Evolutionary conservation across 129 eudicot genomes (phyloP).

Genomic region (Artemisia annua): DNA sequence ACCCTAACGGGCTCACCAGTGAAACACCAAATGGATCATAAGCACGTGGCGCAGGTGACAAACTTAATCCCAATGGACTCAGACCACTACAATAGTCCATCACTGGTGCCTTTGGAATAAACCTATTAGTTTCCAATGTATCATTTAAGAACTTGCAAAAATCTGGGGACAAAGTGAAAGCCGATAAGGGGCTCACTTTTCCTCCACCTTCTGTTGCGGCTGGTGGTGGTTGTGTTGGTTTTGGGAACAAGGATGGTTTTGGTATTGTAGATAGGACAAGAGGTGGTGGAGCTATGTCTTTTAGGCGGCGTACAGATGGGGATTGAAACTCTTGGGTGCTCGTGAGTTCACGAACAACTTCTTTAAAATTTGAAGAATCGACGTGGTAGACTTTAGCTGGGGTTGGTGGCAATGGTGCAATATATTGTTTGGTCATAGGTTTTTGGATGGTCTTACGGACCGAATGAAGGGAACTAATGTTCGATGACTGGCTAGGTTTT

Average conservation of each 20-base stretch:
- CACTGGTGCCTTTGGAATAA: conserved; percentile 25
- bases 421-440: conserved; percentile 47
- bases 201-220: conserved; percentile 23
- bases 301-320: conserved; percentile 33
- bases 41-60: conserved; percentile 33
- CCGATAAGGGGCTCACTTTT: conserved; percentile 16
- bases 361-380: conserved; percentile 51
- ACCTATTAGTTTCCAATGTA: conserved; percentile 31
- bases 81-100: conserved; percentile 23
- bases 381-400: conserved; percentile 71
- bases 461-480: conserved; percentile 40
- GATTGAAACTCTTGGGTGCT: conserved; percentile 43
- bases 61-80: conserved; percentile 44
- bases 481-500: conserved; percentile 20
- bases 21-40: conserved; percentile 18
- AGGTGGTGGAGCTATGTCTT: conserved; percentile 59
- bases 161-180: conserved; percentile 30
- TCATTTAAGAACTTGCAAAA: conserved; percentile 40
- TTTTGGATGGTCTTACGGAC: conserved; percentile 40
- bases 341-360: conserved; percentile 71
- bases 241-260: conserved; percentile 18
- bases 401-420: conserved; percentile 65
- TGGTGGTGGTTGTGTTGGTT: conserved; percentile 5
- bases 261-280: conserved; percentile 38
- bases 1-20: conserved; percentile 48